Conservation (phyloP, 208 protist species). For the Herpetomonas tarakana region DNA sequence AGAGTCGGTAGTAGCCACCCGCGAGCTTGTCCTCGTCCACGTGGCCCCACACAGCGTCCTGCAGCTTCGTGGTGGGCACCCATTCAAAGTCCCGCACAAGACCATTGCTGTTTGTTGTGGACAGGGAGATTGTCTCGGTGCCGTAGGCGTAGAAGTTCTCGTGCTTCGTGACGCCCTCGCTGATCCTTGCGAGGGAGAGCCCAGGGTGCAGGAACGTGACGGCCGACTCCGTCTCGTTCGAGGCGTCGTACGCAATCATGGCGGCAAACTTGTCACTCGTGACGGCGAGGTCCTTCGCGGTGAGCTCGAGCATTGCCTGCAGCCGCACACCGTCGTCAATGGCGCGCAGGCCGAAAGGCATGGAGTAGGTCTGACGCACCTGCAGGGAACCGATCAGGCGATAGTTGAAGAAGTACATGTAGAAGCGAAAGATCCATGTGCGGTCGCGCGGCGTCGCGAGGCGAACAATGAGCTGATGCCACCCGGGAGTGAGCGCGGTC, state of each 20-base stretch:
- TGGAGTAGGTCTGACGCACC: not conserved
- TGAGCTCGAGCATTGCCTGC: not conserved
- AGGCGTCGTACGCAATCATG: not conserved
- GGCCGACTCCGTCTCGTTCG: not conserved
- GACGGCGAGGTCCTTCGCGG: not conserved
- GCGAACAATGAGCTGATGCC: constrained; percentile 3
- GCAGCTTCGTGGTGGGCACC: constrained; percentile 2
- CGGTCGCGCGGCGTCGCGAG: not conserved
- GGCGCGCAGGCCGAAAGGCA: not conserved
- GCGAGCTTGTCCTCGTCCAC: not conserved
- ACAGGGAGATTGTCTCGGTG: not conserved
- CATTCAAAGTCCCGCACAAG: not conserved
- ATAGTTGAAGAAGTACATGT: not conserved
- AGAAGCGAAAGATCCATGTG: not conserved
- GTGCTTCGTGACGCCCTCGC: not conserved
- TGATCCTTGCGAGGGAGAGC: not conserved
- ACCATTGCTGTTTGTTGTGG: not conserved
- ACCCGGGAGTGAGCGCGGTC: constrained; percentile 1
- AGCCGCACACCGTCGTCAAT: not conserved
- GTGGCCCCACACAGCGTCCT: not conserved
- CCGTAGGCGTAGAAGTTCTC: not conserved
- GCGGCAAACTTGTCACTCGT: not conserved
- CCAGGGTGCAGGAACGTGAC: not conserved
- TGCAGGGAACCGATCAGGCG: not conserved
- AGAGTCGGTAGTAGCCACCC: constrained; percentile 1